Percentiles rank a stretch among this genome's conserved stretches.
These are phyloP conservation scores for Xerocomus nothofagi DNA, from an alignment of 1,284 basidiomycete species.

Conservation along the genomic window DNA sequence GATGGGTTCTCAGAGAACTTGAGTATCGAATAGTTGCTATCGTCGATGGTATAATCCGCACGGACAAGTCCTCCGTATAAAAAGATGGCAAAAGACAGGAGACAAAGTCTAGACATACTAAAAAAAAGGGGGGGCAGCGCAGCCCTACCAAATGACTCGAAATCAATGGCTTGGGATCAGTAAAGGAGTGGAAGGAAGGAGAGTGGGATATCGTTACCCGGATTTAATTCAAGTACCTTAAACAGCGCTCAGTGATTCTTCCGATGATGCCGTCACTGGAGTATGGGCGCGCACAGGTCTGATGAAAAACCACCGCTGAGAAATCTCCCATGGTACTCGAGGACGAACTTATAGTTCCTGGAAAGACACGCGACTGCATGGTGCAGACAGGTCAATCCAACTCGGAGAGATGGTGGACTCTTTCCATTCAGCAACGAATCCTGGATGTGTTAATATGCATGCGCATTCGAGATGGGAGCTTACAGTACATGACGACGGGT, in stretches of 20 bases:
- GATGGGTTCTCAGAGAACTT: slow-evolving; percentile 28
- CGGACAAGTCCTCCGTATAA: slow-evolving; percentile 3
- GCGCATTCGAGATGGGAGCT: neutral
- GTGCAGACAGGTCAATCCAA: neutral
- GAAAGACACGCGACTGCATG: neutral
- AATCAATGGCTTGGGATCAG: neutral
- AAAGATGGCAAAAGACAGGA: neutral
- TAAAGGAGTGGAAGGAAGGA: slow-evolving; percentile 11
- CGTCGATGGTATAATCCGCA: slow-evolving; percentile 30
- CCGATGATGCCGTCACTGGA: neutral
- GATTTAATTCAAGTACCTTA: neutral
- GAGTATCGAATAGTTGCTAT: slow-evolving; percentile 25
- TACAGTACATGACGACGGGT: neutral
- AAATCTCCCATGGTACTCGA: neutral
- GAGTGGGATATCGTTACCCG: neutral
- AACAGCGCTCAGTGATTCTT: neutral
- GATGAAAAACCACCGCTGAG: neutral
- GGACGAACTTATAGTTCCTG: neutral
- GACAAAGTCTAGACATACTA: slow-evolving; percentile 8
- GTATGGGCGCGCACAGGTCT: slow-evolving; percentile 1
- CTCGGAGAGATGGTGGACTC: neutral
- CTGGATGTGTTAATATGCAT: neutral
- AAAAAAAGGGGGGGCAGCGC: neutral
- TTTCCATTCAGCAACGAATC: too few species aligned
- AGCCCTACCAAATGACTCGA: neutral